Conservation (phyloP, 2,329 filamentous ascomycete genomes). For the Fusarium lyarnte region DNA sequence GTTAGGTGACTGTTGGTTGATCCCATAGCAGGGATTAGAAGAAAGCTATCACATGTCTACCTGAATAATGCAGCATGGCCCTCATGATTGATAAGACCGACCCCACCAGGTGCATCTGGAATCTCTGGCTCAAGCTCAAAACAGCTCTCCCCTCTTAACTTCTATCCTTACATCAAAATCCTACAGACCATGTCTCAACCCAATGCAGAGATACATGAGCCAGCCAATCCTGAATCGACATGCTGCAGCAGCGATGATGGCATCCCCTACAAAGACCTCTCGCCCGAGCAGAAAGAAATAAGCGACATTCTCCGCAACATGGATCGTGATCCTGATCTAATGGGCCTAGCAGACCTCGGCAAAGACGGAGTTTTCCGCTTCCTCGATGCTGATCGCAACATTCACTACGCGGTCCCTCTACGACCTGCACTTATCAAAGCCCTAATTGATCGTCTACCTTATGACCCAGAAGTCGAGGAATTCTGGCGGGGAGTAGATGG, state of each 20-base stretch:
- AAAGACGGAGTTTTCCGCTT: background rate
- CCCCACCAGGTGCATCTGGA: too few relatives aligned
- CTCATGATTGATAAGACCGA: background rate
- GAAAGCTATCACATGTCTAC: background rate
- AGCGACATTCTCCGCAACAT: background rate
- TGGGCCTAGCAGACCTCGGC: background rate
- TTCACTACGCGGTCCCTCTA: background rate
- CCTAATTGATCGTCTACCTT: background rate
- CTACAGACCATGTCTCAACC: background rate
- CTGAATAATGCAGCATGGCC: background rate
- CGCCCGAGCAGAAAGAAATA: background rate
- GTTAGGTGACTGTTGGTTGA: background rate
- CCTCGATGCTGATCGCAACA: background rate
- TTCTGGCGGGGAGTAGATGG: background rate
- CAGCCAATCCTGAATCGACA: background rate
- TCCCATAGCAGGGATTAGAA: background rate
- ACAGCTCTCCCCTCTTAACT: fast-evolving
- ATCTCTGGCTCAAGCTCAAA: fast-evolving
- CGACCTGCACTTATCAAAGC: background rate
- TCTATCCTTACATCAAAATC: fast-evolving
- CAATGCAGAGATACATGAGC: fast-evolving
- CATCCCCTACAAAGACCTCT: constrained; percentile 1
- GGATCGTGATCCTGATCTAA: background rate
- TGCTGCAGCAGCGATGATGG: background rate
- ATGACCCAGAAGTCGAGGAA: background rate